Evolutionary conservation across 805 yeast species (phyloP), one percentile per base, ranked within the genome.

Genomic region (Metschnikowia gelsemii): DNA sequence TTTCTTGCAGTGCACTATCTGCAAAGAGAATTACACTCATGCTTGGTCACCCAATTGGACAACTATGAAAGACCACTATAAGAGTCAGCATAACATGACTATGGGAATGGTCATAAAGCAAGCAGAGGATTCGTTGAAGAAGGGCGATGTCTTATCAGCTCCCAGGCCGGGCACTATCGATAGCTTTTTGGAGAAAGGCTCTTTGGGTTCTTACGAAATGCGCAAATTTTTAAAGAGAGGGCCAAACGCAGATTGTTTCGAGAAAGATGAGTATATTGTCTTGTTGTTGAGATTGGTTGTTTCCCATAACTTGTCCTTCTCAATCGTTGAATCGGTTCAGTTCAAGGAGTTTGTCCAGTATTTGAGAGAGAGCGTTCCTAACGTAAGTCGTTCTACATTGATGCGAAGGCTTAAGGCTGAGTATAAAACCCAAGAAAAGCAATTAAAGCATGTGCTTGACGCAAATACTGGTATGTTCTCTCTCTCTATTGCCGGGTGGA

Each of bases 301-400:
- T 6, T 8, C 16, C 3, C 23, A 31, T 25, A 19, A 25, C 21
- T 30, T 37, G 30, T 31, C 35, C 13, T 37, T 37, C 20, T 17
- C 35, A 2, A 24, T 31, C 14, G 32, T 30, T 12, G 41, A 29
- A 11, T 23, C 35, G 18, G 21, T 16, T 7, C 18, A 29, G 13
- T 37, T 30, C 31, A 16, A 25, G 24, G 31, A 13, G 5, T 24
- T 30, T 23, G 18, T 24, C 7, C 9, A 8, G n/a, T 31, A n/a
- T 14, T 37, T 37, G 31, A 37, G 35, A 23, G 35, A 37, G 11
- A 31, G 31, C 24, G 41, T 31, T 23, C 35, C 35, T 20, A 22
- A 9, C 26, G 25, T 30, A 9, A 38, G 35, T 25, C 31, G 41
- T 18, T 23, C 35, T 8, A 18, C 35, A 8, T 30, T 37, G 41